These are phyloP conservation scores for Starmera amethionina DNA, from an alignment of 805 yeast species.

Conservation along the genomic window DNA sequence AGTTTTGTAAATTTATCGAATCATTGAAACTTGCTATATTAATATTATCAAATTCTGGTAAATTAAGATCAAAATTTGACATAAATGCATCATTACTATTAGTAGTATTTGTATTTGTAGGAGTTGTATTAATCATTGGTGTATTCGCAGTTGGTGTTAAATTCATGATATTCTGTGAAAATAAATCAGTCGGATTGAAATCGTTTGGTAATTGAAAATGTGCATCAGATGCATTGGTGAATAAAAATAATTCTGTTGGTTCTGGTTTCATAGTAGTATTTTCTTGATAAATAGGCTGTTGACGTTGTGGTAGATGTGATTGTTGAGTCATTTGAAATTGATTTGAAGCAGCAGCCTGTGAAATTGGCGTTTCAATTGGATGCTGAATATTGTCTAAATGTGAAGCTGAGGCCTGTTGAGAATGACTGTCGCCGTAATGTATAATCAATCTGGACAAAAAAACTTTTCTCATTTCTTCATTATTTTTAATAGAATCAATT, in stretches of 20 bases:
- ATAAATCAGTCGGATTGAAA: conserved; percentile 19
- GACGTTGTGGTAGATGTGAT: neutral
- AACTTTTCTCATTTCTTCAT: conserved; percentile 18
- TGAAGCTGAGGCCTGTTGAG: neutral
- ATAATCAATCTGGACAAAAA: conserved; percentile 10
- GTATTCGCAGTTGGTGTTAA: conserved; percentile 3
- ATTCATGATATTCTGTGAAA: conserved; percentile 7
- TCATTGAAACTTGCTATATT: conserved; percentile 8
- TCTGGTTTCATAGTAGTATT: conserved; percentile 2
- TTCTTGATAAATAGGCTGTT: neutral
- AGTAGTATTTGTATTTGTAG: neutral
- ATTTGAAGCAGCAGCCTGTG: neutral
- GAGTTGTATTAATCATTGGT: conserved; percentile 1
- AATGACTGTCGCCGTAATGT: neutral
- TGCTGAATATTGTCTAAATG: conserved; percentile 4
- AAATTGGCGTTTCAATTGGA: conserved; percentile 3
- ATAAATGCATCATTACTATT: neutral
- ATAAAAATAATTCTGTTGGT: conserved; percentile 19
- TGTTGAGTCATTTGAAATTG: neutral
- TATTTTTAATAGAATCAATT: conserved; percentile 32
- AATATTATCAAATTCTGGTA: conserved; percentile 18
- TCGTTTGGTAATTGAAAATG: conserved; percentile 3
- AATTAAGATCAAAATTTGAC: conserved; percentile 9
- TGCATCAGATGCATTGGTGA: conserved; percentile 9
- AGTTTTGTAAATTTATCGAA: conserved; percentile 13